Conservation (phyloP, 2,329 filamentous ascomycete genomes). For the Bretziella fagacearum region DNA sequence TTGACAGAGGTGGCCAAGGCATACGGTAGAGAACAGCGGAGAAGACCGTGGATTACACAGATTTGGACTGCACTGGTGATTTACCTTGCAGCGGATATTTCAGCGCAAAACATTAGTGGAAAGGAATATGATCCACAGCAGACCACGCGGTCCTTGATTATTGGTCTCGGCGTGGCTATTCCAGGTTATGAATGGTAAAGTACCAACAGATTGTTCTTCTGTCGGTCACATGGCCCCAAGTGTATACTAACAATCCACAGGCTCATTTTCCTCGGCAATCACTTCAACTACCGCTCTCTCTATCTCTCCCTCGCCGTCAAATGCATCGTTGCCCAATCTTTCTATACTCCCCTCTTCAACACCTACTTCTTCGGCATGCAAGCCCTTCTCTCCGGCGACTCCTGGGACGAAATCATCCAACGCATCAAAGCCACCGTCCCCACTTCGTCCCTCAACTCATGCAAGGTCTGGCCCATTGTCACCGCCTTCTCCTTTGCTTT, state of each 20-base stretch:
- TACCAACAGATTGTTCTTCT: too few species aligned
- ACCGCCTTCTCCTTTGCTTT: slow-evolving; percentile 81
- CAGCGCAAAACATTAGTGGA: slow-evolving; percentile 52
- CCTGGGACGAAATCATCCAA: slow-evolving; percentile 44
- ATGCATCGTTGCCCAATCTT: slow-evolving; percentile 60
- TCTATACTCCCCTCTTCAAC: slow-evolving; percentile 73
- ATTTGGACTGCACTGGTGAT: slow-evolving; percentile 58
- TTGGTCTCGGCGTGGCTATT: slow-evolving; percentile 48
- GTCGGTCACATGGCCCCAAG: neutral
- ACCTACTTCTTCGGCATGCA: slow-evolving; percentile 71
- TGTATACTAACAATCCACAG: slow-evolving; percentile 23
- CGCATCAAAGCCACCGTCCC: slow-evolving; percentile 63
- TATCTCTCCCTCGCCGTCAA: slow-evolving; percentile 56
- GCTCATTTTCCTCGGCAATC: slow-evolving; percentile 62
- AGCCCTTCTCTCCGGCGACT: slow-evolving; percentile 54
- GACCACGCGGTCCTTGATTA: slow-evolving; percentile 53
- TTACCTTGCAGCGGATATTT: slow-evolving; percentile 61
- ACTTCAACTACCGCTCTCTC: slow-evolving; percentile 72
- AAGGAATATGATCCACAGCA: slow-evolving; percentile 50
- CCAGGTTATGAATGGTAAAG: slow-evolving; percentile 69
- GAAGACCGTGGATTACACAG: slow-evolving; percentile 64
- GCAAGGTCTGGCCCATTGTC: slow-evolving; percentile 77
- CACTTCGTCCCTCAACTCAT: slow-evolving; percentile 56
- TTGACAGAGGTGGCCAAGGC: slow-evolving; percentile 35
- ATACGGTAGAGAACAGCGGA: slow-evolving; percentile 55